Evolutionary conservation across 768 basidiomycete genomes (phyloP).

Genomic region (Pleurotus eryngii): DNA sequence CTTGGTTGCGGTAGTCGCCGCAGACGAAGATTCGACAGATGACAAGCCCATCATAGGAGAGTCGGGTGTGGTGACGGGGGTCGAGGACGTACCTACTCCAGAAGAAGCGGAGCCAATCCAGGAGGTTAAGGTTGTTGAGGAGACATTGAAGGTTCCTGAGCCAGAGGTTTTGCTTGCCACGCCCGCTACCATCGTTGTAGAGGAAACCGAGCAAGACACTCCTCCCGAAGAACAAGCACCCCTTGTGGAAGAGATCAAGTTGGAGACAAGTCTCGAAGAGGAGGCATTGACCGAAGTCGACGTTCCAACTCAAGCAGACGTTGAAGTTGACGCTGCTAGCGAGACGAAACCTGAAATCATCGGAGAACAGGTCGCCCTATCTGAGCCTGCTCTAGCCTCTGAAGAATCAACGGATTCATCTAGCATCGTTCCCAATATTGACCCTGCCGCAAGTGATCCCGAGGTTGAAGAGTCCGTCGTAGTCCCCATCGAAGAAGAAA

Average conservation of each 20-base stretch:
- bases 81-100: background rate
- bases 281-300: background rate
- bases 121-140: background rate
- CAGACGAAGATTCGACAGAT: background rate
- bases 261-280: background rate
- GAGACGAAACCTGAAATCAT: background rate
- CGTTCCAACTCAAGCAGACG: background rate
- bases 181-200: too few relatives aligned
- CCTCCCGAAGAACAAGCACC: too few relatives aligned
- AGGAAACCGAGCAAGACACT: too few relatives aligned
- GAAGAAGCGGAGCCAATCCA: background rate
- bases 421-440: background rate
- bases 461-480: background rate
- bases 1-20: too few relatives aligned
- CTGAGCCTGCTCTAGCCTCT: too few relatives aligned
- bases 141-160: background rate
- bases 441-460: background rate
- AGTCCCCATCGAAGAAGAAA: conserved; percentile 3
- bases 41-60: background rate
- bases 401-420: background rate
- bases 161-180: background rate
- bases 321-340: background rate
- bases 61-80: background rate
- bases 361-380: too few relatives aligned
- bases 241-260: too few relatives aligned